These are phyloP conservation scores for Crotalaria pallida DNA, from an alignment of 306 rosid genomes.

Conservation along the genomic window DNA sequence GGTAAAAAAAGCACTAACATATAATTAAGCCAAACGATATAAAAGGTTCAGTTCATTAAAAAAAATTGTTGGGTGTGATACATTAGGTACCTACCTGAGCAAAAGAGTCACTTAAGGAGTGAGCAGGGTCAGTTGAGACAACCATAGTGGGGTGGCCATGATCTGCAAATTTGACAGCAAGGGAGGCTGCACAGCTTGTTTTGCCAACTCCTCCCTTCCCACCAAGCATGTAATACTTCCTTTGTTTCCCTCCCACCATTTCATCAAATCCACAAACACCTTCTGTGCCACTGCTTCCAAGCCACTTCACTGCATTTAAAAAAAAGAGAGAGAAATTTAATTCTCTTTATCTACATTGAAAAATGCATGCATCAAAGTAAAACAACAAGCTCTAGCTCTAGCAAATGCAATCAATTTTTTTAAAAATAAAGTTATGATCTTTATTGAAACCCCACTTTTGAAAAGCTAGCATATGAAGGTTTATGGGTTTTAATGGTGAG, in stretches of 20 bases:
- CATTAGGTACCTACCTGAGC: slow-evolving; percentile 67
- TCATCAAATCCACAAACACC: slow-evolving; percentile 31
- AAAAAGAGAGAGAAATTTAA: too few relatives aligned
- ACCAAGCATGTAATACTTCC: slow-evolving; percentile 37
- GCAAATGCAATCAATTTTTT: not conserved
- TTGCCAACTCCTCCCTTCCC: slow-evolving; percentile 43
- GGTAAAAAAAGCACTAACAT: too few relatives aligned
- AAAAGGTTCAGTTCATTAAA: not conserved
- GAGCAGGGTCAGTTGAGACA: slow-evolving; percentile 92
- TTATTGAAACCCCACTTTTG: not conserved
- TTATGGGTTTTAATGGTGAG: not conserved
- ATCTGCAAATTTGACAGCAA: slow-evolving; percentile 80
- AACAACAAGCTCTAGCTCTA: not conserved
- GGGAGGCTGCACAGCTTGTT: slow-evolving; percentile 44
- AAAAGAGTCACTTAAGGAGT: slow-evolving; percentile 89
- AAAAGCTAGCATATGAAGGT: not conserved
- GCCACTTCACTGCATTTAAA: slow-evolving; percentile 29
- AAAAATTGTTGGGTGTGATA: not conserved
- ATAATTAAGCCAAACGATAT: too few relatives aligned
- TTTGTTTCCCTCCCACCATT: slow-evolving; percentile 26
- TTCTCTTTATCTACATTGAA: too few relatives aligned
- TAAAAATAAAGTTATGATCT: not conserved
- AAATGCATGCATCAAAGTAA: not conserved
- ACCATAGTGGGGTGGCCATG: slow-evolving; percentile 87
- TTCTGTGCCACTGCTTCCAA: slow-evolving; percentile 29